Conservation (phyloP, 768 basidiomycete species). For the Lactarius tabidus region DNA sequence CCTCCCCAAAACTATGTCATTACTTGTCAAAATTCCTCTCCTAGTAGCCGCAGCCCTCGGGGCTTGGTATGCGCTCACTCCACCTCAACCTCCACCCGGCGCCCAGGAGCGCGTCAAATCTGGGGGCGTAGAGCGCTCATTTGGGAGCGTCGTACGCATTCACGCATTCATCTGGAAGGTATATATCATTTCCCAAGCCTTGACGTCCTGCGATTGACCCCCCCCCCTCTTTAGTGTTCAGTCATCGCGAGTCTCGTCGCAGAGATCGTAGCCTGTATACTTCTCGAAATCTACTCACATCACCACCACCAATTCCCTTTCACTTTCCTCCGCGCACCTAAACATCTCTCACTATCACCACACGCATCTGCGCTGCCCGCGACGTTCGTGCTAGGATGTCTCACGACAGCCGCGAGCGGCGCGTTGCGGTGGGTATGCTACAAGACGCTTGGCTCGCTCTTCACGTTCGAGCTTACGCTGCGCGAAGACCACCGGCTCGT, state of each 20-base stretch:
- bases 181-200: background rate
- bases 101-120: slow-evolving; percentile 12
- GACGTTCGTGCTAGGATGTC: slow-evolving; percentile 15
- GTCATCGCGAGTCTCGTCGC: slow-evolving; percentile 16
- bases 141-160: slow-evolving; percentile 20
- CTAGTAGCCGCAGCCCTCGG: slow-evolving; percentile 3
- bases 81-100: slow-evolving; percentile 22
- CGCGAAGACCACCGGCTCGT: slow-evolving; percentile 27
- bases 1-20: slow-evolving; percentile 8
- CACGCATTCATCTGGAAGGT: slow-evolving; percentile 26
- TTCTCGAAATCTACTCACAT: background rate
- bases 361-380: background rate
- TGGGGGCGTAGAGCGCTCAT: slow-evolving; percentile 20
- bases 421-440: slow-evolving; percentile 21
- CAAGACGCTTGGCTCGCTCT: slow-evolving; percentile 22
- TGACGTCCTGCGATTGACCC: background rate
- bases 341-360: background rate
- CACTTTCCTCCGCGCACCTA: background rate
- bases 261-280: slow-evolving; percentile 10
- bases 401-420: slow-evolving; percentile 14
- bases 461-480: slow-evolving; percentile 25
- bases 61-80: slow-evolving; percentile 23
- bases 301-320: background rate
- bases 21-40: slow-evolving; percentile 14
- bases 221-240: background rate